Conservation (phyloP, 2,329 filamentous ascomycete species). For the Didymellaceae sp. region DNA sequence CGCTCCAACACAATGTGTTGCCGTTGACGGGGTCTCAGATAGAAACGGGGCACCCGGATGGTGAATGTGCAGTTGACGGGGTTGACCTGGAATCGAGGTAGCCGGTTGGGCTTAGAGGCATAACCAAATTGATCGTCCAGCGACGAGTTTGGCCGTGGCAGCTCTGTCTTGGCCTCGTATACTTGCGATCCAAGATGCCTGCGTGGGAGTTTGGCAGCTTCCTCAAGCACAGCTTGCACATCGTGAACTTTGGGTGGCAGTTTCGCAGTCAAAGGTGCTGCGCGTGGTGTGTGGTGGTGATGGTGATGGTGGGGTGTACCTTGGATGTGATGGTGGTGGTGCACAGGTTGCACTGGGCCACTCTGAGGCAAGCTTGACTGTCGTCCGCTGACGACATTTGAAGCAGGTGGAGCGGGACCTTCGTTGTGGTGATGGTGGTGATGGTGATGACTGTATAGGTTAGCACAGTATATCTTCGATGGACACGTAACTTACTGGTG, state of each 20-base stretch:
- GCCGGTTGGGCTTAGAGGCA: constrained; percentile 68
- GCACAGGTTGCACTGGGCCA: constrained; percentile 35
- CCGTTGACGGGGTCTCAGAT: constrained; percentile 71
- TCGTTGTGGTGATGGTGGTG: constrained; percentile 64
- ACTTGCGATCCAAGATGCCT: constrained; percentile 84
- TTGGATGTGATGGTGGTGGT: constrained; percentile 51
- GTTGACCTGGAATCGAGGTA: constrained; percentile 78
- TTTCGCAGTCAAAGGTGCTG: constrained; percentile 54
- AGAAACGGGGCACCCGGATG: constrained; percentile 81
- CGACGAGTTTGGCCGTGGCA: constrained; percentile 51
- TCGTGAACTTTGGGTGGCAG: constrained; percentile 68
- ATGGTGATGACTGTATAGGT: constrained; percentile 63
- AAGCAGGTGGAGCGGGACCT: constrained; percentile 34
- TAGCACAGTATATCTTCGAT: constrained; percentile 24
- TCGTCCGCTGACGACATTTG: constrained; percentile 31
- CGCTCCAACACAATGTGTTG: constrained; percentile 83
- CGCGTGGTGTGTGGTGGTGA: constrained; percentile 38
- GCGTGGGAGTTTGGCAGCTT: constrained; percentile 72
- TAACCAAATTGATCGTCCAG: constrained; percentile 64
- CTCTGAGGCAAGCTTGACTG: constrained; percentile 40
- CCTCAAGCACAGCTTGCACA: constrained; percentile 67
- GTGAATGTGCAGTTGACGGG: constrained; percentile 87
- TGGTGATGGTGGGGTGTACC: constrained; percentile 44
- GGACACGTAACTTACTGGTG: constrained; percentile 56
- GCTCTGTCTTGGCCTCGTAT: constrained; percentile 72